Base-by-base conservation (phyloP, 2,329 filamentous ascomycete genomes). In the Ophiocordyceps robertsii region DNA sequence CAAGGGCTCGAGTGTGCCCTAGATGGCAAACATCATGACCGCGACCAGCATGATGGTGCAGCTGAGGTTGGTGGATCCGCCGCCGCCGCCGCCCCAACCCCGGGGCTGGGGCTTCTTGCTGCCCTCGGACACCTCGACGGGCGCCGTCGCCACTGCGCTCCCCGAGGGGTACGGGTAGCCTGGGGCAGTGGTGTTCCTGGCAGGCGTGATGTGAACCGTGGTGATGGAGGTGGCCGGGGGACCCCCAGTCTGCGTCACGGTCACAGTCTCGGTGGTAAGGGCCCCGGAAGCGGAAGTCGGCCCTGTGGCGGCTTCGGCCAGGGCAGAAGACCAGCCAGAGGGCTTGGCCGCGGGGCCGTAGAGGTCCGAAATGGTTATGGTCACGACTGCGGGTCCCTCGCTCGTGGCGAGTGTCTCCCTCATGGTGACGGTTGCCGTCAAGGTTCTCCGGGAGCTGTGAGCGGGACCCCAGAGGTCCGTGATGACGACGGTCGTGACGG, bases 41-140 rank as follows among this genome's bases (percentile, higher is more conserved):
- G 57, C 58, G 32, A 63, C 44, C 41, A 65, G 49, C 57, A 67
- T 57, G 47, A 65, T 49, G 32, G 55, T 49, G 46, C 58, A 62
- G 35, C 56, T 54, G 24, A 64, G 51, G 43, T 58, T 56, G 45
- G 58, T 54, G 17, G 52, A 53, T 44, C 54, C 53, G 43, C 49
- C 49, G 21, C 54, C 53, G 43, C 49, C 49, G 21, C 48, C 47
- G 6, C 53, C 55, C 44, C 55, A 57, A 29, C 53, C 54, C 35
- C 50, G 49, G 30, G 55, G 58, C 44, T 57, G 53, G 2, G 55
- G 53, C 44, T 56, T 55, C 53, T 60, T 62, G 44, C 47, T 53
- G 4, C 53, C 57, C 27, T 52, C 55, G 24, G 62, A 64, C 39
- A 57, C 49, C 39, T 59, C 47, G 41, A 61, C 45, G 29, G 57